These are phyloP conservation scores for Multifurca ochricompacta DNA, from an alignment of 768 basidiomycete genomes.

Conservation along the genomic window DNA sequence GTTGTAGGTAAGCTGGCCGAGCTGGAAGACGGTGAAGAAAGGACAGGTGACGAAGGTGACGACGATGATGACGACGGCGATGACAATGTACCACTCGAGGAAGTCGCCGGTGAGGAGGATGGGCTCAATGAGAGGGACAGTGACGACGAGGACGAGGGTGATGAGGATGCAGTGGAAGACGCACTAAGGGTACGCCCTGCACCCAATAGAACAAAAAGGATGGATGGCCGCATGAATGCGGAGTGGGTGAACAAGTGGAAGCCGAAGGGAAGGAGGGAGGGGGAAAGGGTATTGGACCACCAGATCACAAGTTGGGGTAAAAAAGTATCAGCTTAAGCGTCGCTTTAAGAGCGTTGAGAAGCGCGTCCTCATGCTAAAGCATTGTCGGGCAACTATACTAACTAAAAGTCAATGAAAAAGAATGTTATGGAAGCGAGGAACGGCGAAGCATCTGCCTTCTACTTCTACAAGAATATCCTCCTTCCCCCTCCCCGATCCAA, in stretches of 20 bases:
- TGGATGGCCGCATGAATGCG: neutral
- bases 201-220: neutral
- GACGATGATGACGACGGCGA: neutral
- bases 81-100: neutral
- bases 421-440: no score
- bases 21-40: neutral
- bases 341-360: no score
- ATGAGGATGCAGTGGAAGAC: neutral
- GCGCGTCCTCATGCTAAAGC: no score
- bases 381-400: no score
- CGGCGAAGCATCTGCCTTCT: no score
- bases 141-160: neutral
- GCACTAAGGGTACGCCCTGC: neutral
- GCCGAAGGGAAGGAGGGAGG: neutral
- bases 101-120: neutral
- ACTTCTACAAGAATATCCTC: no score
- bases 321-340: no score
- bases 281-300: no score
- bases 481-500: no score
- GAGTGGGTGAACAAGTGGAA: neutral
- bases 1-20: constrained; percentile 1
- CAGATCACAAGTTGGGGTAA: no score
- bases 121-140: neutral
- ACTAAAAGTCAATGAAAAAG: no score
- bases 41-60: neutral